Evolutionary conservation across 1,284 basidiomycete genomes (phyloP), one percentile per base, ranked within the genome.

Genomic region (Psilocybe mexicana): DNA sequence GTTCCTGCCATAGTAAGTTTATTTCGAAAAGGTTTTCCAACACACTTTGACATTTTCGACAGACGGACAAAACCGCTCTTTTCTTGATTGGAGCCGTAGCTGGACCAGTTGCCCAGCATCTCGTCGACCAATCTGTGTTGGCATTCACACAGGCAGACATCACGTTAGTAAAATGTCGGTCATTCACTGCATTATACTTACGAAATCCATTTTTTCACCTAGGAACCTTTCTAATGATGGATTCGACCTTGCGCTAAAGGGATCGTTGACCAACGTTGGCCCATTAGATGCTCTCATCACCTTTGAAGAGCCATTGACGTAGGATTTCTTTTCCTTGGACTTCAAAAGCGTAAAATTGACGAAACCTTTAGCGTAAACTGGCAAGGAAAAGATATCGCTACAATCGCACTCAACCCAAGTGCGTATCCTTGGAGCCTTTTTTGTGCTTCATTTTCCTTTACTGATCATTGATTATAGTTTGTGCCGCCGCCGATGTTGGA

Each of bases 51-150:
- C 28, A 3, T 4, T 18, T 51, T 26, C 25, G 52, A 3, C 63
- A 87, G 79, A 87, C 84, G 5, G 90, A 92, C 65, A 65, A 78
- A 57, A 85, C 85, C 0, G 82, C 80, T 0, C 73, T 92, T 28
- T 89, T 83, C 72, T 77, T 92, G 50, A 86, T 91, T 46, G 86
- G 88, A 36, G 86, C 84, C 2, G 81, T 88, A 36, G 84, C 85
- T 49, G 82, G 79, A 2, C 86, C 87, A 14, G 75, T 90, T 51
- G 82, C 88, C 4, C 88, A 91, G 69, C 74, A 79, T 65, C 78
- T 92, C 23, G 89, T 92, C 44, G 79, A 86, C 59, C 76, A 78
- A 42, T 79, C 88, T 1, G 62, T 76, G 6, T 71, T 92, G 45
- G 71, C 75, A 4, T 90, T 92, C 69, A 75, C 65, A 36, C 74